Percentiles rank a stretch among this genome's conserved stretches.
Evolutionary conservation across 2,329 filamentous ascomycete species (phyloP).

Genomic region (Laburnicola sp.): DNA sequence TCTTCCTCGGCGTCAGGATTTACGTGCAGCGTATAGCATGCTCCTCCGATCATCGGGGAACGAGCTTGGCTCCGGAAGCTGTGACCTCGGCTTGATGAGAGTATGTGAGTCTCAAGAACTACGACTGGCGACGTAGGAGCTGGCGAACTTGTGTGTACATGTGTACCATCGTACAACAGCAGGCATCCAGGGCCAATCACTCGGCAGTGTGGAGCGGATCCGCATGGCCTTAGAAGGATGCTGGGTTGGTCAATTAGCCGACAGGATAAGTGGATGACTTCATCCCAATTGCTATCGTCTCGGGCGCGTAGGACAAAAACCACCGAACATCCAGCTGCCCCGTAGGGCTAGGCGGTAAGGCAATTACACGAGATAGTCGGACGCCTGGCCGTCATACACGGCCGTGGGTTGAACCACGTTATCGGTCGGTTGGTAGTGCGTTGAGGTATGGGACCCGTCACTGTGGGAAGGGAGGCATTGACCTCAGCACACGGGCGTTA

Average conservation of each 20-base stretch:
- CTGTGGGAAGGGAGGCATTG: conserved; percentile 2
- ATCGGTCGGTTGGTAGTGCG: not conserved
- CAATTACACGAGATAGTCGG: not conserved
- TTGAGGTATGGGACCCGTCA: not conserved
- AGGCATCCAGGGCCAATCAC: not conserved
- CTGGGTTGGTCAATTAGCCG: not conserved
- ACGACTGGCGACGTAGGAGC: not conserved
- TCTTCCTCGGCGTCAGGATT: not conserved
- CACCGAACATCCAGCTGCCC: not conserved
- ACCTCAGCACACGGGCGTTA: conserved; percentile 2
- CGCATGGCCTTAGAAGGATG: not conserved
- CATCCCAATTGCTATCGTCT: not conserved
- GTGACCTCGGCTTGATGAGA: not conserved
- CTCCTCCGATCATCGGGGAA: conserved; percentile 2
- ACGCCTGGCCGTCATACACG: not conserved
- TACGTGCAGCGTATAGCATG: not conserved
- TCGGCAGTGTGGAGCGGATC: not conserved
- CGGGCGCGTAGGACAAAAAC: not conserved
- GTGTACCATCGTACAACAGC: not conserved
- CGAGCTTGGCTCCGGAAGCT: not conserved
- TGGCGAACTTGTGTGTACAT: not conserved
- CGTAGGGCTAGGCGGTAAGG: not conserved
- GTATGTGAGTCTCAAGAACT: not conserved
- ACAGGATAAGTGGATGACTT: not conserved
- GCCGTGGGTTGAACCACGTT: not conserved